Percentiles rank a stretch among this genome's conserved stretches.
phyloP scores from a whole-genome alignment of 2,329 filamentous ascomycete species.

The Verticillium nubilum region DNA sequence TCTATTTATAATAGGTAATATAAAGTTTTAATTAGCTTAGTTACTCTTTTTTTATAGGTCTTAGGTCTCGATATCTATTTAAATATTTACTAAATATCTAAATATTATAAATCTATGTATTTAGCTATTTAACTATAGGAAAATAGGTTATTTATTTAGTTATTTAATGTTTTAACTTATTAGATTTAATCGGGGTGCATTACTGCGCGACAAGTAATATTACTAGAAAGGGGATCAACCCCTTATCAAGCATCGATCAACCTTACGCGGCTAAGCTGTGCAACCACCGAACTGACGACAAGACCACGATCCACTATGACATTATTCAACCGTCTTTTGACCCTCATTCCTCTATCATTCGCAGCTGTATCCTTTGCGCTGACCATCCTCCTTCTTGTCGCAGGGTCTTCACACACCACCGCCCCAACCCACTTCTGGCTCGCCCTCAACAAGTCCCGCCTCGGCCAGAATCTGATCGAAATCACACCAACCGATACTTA shows the following conservation, averaged over 20 bases:
- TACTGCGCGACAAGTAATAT: background rate
- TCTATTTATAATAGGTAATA: no score
- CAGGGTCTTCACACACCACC: slow-evolving; percentile 5
- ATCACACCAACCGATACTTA: slow-evolving; percentile 4
- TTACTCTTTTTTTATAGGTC: no score
- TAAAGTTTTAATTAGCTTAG: no score
- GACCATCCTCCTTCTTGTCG: slow-evolving; percentile 4
- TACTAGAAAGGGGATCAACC: background rate
- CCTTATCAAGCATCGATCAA: background rate
- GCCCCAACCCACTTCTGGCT: slow-evolving; percentile 8
- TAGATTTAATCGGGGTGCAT: no score
- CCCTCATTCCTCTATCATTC: slow-evolving; percentile 6
- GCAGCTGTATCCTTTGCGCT: slow-evolving; percentile 30
- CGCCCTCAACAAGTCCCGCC: slow-evolving; percentile 12
- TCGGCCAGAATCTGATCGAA: slow-evolving; percentile 12
- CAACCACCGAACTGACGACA: background rate
- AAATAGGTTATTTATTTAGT: no score
- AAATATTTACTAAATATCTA: no score
- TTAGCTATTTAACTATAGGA: no score
- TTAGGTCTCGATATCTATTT: no score
- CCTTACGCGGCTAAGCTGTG: background rate
- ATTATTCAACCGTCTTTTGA: slow-evolving; percentile 1
- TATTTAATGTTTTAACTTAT: no score
- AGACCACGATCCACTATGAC: background rate
- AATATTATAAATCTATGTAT: no score